These are phyloP conservation scores for Stromatinia cepivora DNA, from an alignment of 2,329 filamentous ascomycete genomes.

Conservation along the genomic window DNA sequence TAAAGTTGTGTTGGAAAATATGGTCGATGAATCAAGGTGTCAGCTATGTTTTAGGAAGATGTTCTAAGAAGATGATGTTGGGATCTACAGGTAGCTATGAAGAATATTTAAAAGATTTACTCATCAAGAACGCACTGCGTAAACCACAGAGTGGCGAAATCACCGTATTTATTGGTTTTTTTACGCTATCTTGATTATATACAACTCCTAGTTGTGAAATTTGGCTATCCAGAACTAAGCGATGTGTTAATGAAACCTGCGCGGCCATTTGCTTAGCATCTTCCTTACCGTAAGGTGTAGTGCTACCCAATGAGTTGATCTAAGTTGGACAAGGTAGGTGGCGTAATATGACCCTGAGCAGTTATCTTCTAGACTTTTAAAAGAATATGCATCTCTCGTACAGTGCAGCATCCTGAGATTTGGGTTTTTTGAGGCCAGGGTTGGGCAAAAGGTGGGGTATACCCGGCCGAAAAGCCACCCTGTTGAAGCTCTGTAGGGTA, in stretches of 20 bases:
- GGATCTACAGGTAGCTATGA: neutral
- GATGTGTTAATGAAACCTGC: neutral
- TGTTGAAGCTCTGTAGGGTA: no score
- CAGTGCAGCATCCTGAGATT: neutral
- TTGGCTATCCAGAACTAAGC: no score
- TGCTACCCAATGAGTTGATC: neutral
- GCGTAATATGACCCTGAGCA: no score
- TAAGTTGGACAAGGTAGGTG: neutral
- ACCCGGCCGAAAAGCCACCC: no score
- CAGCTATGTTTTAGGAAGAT: neutral
- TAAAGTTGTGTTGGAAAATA: no score
- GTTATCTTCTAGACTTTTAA: neutral
- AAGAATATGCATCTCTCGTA: neutral
- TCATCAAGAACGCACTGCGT: neutral
- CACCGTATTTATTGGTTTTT: neutral
- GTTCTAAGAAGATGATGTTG: neutral
- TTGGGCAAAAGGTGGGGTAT: no score
- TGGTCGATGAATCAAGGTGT: neutral
- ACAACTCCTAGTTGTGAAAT: neutral
- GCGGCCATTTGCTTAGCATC: neutral
- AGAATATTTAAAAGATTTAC: neutral
- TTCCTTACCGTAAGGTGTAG: neutral
- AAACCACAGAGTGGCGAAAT: rapidly evolving
- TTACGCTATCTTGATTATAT: neutral
- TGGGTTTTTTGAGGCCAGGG: neutral